These are phyloP conservation scores for Myriosclerotinia curreyana DNA, from an alignment of 2,329 filamentous ascomycete genomes.

Conservation along the genomic window DNA sequence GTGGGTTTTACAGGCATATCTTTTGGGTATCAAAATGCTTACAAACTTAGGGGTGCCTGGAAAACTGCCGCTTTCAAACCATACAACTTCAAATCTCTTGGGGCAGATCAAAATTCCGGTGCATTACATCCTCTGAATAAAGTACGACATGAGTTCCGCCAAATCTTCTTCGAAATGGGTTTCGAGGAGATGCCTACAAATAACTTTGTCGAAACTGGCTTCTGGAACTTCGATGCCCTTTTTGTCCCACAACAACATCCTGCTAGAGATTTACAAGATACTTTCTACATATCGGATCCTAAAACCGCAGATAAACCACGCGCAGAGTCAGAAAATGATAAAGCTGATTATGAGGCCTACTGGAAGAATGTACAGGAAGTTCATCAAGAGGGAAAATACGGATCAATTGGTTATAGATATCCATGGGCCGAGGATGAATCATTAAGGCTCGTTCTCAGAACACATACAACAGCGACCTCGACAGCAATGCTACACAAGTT, in stretches of 20 bases:
- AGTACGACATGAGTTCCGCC: constrained; percentile 90
- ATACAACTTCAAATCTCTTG: constrained; percentile 70
- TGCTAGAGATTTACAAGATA: constrained; percentile 94
- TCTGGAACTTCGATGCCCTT: constrained; percentile 98
- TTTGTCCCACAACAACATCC: constrained; percentile 98
- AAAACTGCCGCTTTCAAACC: constrained; percentile 87
- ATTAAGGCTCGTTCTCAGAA: constrained; percentile 82
- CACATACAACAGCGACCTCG: constrained; percentile 91
- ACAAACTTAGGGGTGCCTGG: constrained; percentile 66
- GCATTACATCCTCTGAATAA: constrained; percentile 77
- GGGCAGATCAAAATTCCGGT: constrained; percentile 59
- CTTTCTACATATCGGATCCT: constrained; percentile 96
- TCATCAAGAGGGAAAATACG: constrained; percentile 87
- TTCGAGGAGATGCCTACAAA: constrained; percentile 98
- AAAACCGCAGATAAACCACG: constrained; percentile 67
- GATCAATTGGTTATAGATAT: constrained; percentile 94
- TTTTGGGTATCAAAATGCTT: constrained; percentile 25
- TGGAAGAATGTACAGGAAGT: constrained; percentile 84
- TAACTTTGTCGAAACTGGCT: constrained; percentile 90
- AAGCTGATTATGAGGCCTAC: constrained; percentile 75
- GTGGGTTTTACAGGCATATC: constrained; percentile 31
- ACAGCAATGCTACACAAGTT: constrained; percentile 89
- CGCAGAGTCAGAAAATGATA: constrained; percentile 52
- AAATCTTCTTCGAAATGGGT: constrained; percentile 99
- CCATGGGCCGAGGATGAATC: constrained; percentile 89